phyloP scores from a whole-genome alignment of 2,329 filamentous ascomycete genomes.

The Helminthosporium solani region DNA sequence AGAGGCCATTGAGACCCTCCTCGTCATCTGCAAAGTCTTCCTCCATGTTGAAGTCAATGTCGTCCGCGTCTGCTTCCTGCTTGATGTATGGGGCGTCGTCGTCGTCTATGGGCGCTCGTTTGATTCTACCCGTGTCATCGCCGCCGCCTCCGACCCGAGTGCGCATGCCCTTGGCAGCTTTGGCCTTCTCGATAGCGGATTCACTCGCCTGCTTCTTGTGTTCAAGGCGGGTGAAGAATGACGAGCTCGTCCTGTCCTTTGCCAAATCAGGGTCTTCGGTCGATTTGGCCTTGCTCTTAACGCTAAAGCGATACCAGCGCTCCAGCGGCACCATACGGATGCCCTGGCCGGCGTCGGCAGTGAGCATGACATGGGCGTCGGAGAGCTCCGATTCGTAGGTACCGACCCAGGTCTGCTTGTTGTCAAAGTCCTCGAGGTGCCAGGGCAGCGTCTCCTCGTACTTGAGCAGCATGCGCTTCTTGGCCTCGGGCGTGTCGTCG shows the following conservation, averaged over 20 bases:
- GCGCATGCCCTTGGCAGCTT: slow-evolving; percentile 21
- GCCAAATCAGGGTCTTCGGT: slow-evolving; percentile 89
- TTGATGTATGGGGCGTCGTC: slow-evolving; percentile 47
- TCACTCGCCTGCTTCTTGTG: slow-evolving; percentile 48
- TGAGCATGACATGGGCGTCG: slow-evolving; percentile 74
- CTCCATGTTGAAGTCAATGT: slow-evolving; percentile 66
- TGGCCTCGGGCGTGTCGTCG: slow-evolving; percentile 73
- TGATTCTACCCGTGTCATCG: slow-evolving; percentile 41
- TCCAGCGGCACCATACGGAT: slow-evolving; percentile 90
- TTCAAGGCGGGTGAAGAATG: slow-evolving; percentile 64
- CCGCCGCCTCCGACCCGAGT: slow-evolving; percentile 36
- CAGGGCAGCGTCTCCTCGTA: slow-evolving; percentile 96
- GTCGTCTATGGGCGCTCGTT: slow-evolving; percentile 44
- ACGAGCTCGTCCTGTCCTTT: slow-evolving; percentile 76
- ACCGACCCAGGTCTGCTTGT: slow-evolving; percentile 91
- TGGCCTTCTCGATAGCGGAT: slow-evolving; percentile 41
- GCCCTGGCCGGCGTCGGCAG: slow-evolving; percentile 60
- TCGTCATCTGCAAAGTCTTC: slow-evolving; percentile 83
- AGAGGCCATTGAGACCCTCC: slow-evolving; percentile 54
- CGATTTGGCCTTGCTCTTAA: slow-evolving; percentile 72
- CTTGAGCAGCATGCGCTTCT: slow-evolving; percentile 63
- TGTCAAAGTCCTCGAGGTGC: slow-evolving; percentile 95
- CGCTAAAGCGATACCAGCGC: slow-evolving; percentile 89
- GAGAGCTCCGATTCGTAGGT: slow-evolving; percentile 88
- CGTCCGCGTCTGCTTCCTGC: slow-evolving; percentile 59